Conservation (phyloP, 2,329 filamentous ascomycete species). For the Colletotrichum spinosum region DNA sequence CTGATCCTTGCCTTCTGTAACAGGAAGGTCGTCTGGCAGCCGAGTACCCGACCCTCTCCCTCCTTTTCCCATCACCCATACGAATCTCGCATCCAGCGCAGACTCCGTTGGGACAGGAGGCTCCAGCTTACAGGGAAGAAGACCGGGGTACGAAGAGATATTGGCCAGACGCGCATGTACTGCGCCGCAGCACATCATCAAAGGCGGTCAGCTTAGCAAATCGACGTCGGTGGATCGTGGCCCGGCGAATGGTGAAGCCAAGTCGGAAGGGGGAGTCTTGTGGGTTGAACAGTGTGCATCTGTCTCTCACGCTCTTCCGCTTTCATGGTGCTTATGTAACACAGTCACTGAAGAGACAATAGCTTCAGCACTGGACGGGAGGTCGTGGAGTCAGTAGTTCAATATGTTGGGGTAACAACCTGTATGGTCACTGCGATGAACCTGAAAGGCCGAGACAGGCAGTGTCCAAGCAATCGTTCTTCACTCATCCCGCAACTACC, state of each 20-base stretch:
- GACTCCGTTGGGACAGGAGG: neutral
- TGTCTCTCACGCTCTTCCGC: neutral
- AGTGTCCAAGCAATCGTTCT: too few relatives aligned
- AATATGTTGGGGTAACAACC: too few relatives aligned
- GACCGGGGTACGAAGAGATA: neutral
- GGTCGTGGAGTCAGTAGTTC: too few relatives aligned
- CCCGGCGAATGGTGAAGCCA: conserved; percentile 3
- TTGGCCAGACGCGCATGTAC: conserved; percentile 14
- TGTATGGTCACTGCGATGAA: too few relatives aligned
- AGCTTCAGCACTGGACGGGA: too few relatives aligned
- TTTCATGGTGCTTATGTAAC: too few relatives aligned
- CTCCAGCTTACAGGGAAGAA: neutral
- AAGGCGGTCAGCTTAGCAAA: conserved; percentile 36
- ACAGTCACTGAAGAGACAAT: too few relatives aligned
- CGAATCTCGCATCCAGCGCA: neutral
- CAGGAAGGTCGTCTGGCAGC: conserved; percentile 18
- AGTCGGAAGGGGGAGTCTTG: conserved; percentile 13
- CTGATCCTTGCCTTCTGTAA: conserved; percentile 6
- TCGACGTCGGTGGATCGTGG: conserved; percentile 15
- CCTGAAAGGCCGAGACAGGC: too few relatives aligned
- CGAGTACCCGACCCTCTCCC: conserved; percentile 1
- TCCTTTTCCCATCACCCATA: neutral
- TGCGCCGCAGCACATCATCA: conserved; percentile 20
- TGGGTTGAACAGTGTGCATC: conserved; percentile 3
- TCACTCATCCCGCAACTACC: too few relatives aligned